These are phyloP conservation scores for Podospora comata DNA, from an alignment of 495 filamentous ascomycete genomes.

Conservation along the genomic window DNA sequence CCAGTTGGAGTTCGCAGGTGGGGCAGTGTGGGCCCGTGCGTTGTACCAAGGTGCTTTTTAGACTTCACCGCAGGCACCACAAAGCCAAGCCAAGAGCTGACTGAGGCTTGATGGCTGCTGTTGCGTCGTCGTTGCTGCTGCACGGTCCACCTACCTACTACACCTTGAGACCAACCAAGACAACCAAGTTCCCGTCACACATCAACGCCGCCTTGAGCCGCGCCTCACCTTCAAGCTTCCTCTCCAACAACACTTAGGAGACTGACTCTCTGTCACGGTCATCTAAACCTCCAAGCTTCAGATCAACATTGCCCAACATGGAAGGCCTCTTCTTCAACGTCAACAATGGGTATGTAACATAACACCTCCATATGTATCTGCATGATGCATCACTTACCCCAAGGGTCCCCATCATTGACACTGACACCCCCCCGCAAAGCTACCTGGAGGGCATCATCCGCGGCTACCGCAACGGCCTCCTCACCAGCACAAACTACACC, in stretches of 20 bases:
- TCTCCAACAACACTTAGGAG: background rate
- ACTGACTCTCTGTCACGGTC: background rate
- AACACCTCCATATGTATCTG: background rate
- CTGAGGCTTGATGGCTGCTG: background rate
- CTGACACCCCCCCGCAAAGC: slow-evolving; percentile 40
- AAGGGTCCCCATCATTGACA: background rate
- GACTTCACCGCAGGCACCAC: background rate
- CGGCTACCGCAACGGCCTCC: slow-evolving; percentile 90
- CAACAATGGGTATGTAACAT: slow-evolving; percentile 71
- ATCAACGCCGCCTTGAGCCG: slow-evolving; percentile 17
- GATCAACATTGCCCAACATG: slow-evolving; percentile 52
- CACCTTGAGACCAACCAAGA: background rate
- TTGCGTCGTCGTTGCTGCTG: background rate
- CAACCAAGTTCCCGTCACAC: slow-evolving; percentile 2
- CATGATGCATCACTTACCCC: background rate
- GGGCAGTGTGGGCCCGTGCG: slow-evolving; percentile 19
- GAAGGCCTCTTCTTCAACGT: slow-evolving; percentile 96
- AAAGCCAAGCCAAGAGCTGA: background rate
- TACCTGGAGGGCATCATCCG: slow-evolving; percentile 96
- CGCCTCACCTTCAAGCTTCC: slow-evolving; percentile 1
- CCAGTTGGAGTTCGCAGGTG: slow-evolving; percentile 29
- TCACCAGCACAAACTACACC: slow-evolving; percentile 86
- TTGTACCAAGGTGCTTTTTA: background rate
- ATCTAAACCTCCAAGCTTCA: slow-evolving; percentile 21
- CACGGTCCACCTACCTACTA: slow-evolving; percentile 9